phyloP scores from a whole-genome alignment of 2,329 filamentous ascomycete genomes.

The Amphichorda felina region DNA sequence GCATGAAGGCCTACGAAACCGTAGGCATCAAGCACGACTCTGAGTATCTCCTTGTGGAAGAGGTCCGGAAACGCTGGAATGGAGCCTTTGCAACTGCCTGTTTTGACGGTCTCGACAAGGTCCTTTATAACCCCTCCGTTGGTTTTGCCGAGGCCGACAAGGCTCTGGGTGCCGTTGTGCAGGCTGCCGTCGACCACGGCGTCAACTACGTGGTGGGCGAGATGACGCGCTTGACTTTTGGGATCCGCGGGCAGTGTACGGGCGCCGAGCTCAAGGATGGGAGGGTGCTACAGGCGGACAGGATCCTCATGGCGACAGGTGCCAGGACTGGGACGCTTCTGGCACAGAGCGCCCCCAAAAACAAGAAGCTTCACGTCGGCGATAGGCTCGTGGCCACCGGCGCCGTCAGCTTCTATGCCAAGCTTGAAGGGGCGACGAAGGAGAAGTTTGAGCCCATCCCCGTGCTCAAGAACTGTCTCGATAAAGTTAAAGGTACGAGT shows the following conservation, averaged over 20 bases:
- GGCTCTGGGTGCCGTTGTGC: constrained; percentile 40
- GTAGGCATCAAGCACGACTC: constrained; percentile 26
- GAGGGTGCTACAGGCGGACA: constrained; percentile 32
- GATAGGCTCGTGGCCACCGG: constrained; percentile 44
- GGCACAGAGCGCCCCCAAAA: constrained; percentile 34
- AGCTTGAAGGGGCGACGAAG: constrained; percentile 29
- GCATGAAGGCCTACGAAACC: constrained; percentile 25
- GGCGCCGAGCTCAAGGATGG: constrained; percentile 39
- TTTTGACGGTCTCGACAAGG: constrained; percentile 40
- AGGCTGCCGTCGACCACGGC: constrained; percentile 36
- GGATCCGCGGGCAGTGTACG: constrained; percentile 27
- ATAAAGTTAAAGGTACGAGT: constrained; percentile 28
- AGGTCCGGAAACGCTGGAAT: constrained; percentile 41
- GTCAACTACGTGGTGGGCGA: constrained; percentile 43
- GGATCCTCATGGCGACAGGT: constrained; percentile 41
- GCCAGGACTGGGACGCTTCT: constrained; percentile 44
- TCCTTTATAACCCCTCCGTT: constrained; percentile 45
- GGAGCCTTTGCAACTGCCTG: constrained; percentile 45
- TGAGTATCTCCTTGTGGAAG: constrained; percentile 30
- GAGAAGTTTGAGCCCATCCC: constrained; percentile 36
- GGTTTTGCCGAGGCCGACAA: constrained; percentile 49
- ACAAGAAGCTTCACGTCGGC: constrained; percentile 37
- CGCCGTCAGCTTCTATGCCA: constrained; percentile 28
- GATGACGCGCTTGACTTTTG: constrained; percentile 32
- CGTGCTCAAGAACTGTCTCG: constrained; percentile 35